Base-by-base conservation (phyloP, 2,329 filamentous ascomycete species). In the Onygenales sp. region DNA sequence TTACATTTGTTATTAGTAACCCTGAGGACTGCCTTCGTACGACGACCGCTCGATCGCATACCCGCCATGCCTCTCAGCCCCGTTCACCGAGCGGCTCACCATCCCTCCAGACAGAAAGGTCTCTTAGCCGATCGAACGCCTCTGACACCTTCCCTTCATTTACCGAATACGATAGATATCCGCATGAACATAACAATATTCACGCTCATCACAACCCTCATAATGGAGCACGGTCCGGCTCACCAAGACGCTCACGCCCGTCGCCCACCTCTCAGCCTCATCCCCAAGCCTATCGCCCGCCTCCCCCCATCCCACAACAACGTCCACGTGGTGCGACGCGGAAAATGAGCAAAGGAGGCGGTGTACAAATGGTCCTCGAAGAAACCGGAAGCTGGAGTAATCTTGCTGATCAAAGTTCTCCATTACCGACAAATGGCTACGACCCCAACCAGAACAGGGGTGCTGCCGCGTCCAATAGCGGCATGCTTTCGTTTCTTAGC, bases 341-440 rank as follows among this genome's bases (percentile, higher is more conserved):
- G 51, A 86, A 88, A 54, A 84, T 82, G 54, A 88, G 85, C 60
- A 85, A 88, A 63, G 82, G 85, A 3, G 91, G 91, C 51, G 92
- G 92, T 14, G 83, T 96, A 52, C 89, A 95, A 69, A 88, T 96
- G 62, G 91, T 93, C 17, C 79, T 97, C 39, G 91, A 95, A 62
- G 90, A 90, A 63, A 83, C 85, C 13, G 88, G 89, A 55, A 92
- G 87, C 68, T 97, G 91, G 92, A 91, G 87, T 46, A 88, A 95
- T 57, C 80, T 96, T 67, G 88, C 89, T 48, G 85, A 91, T 55
- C 87, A 91, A 63, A 91, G 89, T 63, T 81, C 85, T 49, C 90
- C 85, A 2, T 75, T 92, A 40, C 82, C 84, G 1, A 77, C 81
- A 0, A 85, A 89, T 65, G 85, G 84, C 3, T 74, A 53, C 46